Evolutionary conservation across 441 rosid species (phyloP).

Genomic region (Geranium incanum): DNA sequence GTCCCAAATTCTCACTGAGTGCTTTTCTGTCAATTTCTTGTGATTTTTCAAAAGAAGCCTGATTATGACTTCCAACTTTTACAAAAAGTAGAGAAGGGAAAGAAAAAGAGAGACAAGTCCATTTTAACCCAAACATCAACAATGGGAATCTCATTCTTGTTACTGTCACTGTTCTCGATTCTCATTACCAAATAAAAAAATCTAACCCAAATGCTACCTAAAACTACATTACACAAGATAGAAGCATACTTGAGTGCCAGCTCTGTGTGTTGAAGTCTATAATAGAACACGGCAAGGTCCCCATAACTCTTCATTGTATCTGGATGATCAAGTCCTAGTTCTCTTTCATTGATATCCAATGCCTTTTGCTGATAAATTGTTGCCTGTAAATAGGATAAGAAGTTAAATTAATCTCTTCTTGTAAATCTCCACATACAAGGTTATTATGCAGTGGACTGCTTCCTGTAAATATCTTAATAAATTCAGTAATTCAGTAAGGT

Average conservation of each 20-base stretch:
- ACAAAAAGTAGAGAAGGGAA: no score
- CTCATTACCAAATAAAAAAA: neutral
- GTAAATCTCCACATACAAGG: slow-evolving; percentile 16
- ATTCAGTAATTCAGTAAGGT: neutral
- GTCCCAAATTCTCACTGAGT: no score
- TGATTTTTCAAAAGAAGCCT: no score
- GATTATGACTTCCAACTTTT: no score
- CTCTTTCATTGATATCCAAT: slow-evolving; percentile 75
- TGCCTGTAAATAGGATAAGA: slow-evolving; percentile 44
- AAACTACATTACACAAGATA: neutral
- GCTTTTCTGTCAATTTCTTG: no score
- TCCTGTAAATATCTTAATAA: neutral
- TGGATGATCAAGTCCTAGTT: slow-evolving; percentile 84
- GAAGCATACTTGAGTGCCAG: slow-evolving; percentile 70
- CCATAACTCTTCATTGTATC: slow-evolving; percentile 88
- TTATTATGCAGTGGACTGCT: neutral
- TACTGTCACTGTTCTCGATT: neutral
- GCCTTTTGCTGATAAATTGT: slow-evolving; percentile 82
- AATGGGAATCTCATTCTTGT: no score
- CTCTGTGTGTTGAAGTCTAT: slow-evolving; percentile 83
- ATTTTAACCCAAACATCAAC: no score
- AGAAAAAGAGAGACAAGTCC: no score
- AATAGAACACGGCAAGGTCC: slow-evolving; percentile 76
- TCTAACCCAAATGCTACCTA: neutral
- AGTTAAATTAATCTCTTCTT: slow-evolving; percentile 21